These are phyloP conservation scores for Royoungia palumana DNA, from an alignment of 768 basidiomycete genomes.

Conservation along the genomic window DNA sequence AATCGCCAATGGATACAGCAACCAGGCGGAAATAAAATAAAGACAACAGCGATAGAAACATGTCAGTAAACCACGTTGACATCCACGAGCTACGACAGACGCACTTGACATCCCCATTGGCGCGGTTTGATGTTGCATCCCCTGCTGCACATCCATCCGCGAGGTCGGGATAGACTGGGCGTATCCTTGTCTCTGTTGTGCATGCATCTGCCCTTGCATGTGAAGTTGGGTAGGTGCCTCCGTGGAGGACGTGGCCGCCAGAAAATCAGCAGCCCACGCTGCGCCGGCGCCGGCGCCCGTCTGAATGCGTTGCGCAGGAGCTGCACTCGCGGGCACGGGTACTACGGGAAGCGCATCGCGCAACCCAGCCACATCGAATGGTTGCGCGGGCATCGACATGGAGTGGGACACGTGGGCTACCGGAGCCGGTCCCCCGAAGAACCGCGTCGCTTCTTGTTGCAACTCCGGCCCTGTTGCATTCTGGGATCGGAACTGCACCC, in stretches of 20 bases:
- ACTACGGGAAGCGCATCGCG: constrained; percentile 20
- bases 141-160: constrained; percentile 14
- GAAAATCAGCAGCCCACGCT: constrained; percentile 66
- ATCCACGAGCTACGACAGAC: constrained; percentile 1
- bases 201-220: neutral
- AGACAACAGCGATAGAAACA: neutral
- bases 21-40: neutral
- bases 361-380: constrained; percentile 58
- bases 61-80: constrained; percentile 3
- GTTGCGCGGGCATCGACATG: constrained; percentile 31
- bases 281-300: constrained; percentile 17
- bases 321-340: neutral
- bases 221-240: neutral
- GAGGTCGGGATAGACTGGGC: constrained; percentile 1
- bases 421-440: constrained; percentile 47
- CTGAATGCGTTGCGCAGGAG: constrained; percentile 15
- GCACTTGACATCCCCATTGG: constrained; percentile 16
- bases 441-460: constrained; percentile 66
- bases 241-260: constrained; percentile 16
- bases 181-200: constrained; percentile 17
- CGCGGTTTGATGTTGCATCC: constrained; percentile 2
- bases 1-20: neutral
- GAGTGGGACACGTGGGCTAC: constrained; percentile 25
- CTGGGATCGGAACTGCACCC: constrained; percentile 57
- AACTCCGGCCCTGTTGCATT: constrained; percentile 38